Base-by-base conservation (phyloP, 208 protist genomes). In the Leishmania amazonensis region DNA sequence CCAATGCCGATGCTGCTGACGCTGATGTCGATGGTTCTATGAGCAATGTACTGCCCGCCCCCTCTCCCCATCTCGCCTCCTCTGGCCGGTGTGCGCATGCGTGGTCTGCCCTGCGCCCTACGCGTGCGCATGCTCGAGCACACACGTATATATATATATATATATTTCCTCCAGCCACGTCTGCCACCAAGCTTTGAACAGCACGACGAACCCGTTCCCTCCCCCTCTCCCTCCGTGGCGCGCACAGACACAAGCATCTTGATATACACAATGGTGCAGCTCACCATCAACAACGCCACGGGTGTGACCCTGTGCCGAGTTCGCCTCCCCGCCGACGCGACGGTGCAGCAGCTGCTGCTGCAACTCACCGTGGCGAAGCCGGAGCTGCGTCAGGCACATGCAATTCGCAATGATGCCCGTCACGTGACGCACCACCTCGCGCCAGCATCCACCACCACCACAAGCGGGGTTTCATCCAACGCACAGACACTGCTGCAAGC, bases 351-450 rank as follows among this genome's bases (percentile, higher is more conserved):
- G n/a, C 51, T 85, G n/a, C 38, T 79, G 8, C 2, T 28, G 4
- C 62, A 81, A 31, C 53, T 76, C 28, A 21, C 35, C 40, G n/a
- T 11, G 0, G 31, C 42, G 35, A 15, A 49, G 21, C 82, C 82
- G 51, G 38, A 75, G 70, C 64, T 85, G 64, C 45, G 73, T 28
- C 19, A 8, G 2, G 42, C 35, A 65, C 49, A 9, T 0, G 53
- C 13, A 0, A 71, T 85, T 35, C 82, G 82, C 24, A 85, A 85
- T 54, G 77, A 85, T n/a, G 82, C 53, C 13, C 71, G 58, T 45
- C 31, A 40, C 13, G 67, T 75, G 19, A 58, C 78, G 9, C 53
- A 78, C 40, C 28, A 40, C 49, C 24, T 81, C 28, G 17, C 45
- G 42, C 31, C 15, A 68, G 62, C 4, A 6, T 68, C 62, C 3